Percentiles rank a stretch among this genome's conserved stretches.
Conservation (phyloP, 129 eudicot genomes). For the Helianthus annuus region HanXRQr2.0-SUNRISE NC_035439.2:140003637-140004136, state of each 20-base stretch:
- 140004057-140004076: slow-evolving; percentile 40
- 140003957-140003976: slow-evolving; percentile 42
- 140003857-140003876: not conserved
- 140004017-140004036: not conserved
- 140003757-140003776: not conserved
- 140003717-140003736: no score
- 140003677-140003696: no score
- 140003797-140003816: not conserved
- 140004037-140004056: not conserved
- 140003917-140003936: slow-evolving; percentile 31
- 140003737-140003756: no score
- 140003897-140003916: slow-evolving; percentile 42
- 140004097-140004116: slow-evolving; percentile 68
- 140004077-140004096: slow-evolving; percentile 41
- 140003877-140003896: slow-evolving; percentile 45
- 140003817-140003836: no score
- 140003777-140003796: no score
- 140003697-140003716: no score
- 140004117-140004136: slow-evolving; percentile 38
- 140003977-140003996: not conserved
- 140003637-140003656: no score
- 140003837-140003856: not conserved
- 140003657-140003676: no score
- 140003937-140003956: slow-evolving; percentile 34
- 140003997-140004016: not conserved